Evolutionary conservation across 2,329 filamentous ascomycete genomes (phyloP).

Genomic region (Penicillium occitanis): DNA sequence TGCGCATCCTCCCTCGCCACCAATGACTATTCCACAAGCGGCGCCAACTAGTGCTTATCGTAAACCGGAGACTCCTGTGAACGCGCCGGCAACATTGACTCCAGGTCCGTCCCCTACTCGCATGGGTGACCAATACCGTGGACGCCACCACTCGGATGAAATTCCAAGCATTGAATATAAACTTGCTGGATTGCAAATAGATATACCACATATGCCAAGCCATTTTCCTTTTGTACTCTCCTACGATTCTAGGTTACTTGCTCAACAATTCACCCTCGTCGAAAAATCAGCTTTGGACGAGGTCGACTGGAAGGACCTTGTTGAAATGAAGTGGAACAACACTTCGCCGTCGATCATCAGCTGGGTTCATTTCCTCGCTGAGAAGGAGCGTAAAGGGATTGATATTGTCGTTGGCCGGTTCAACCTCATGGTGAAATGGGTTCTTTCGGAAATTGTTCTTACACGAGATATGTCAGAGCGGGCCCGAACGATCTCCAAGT

Average conservation of each 20-base stretch:
- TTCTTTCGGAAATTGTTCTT: constrained; percentile 61
- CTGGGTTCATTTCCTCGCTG: constrained; percentile 63
- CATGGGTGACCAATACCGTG: constrained; percentile 27
- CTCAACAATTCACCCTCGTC: constrained; percentile 64
- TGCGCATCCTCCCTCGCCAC: constrained; percentile 49
- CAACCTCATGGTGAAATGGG: constrained; percentile 67
- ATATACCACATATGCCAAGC: constrained; percentile 27
- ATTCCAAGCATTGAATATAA: constrained; percentile 22
- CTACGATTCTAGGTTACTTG: constrained; percentile 60
- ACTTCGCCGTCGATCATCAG: constrained; percentile 53
- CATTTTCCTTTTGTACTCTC: constrained; percentile 65
- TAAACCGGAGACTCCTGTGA: constrained; percentile 33
- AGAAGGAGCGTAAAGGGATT: constrained; percentile 57
- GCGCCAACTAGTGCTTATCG: constrained; percentile 36
- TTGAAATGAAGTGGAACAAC: constrained; percentile 63
- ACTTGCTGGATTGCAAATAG: constrained; percentile 19
- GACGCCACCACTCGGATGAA: constrained; percentile 34
- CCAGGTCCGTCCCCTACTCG: constrained; percentile 44
- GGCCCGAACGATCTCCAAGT: constrained; percentile 61
- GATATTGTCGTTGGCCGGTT: constrained; percentile 66
- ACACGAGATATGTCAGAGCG: constrained; percentile 59
- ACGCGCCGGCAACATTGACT: constrained; percentile 41
- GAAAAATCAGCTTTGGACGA: constrained; percentile 66
- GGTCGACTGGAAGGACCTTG: constrained; percentile 66
- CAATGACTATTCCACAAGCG: constrained; percentile 44